Percentiles rank a stretch among this genome's conserved stretches.
Conservation (phyloP, 2,329 filamentous ascomycete genomes). For the Diaporthe eres region DNA sequence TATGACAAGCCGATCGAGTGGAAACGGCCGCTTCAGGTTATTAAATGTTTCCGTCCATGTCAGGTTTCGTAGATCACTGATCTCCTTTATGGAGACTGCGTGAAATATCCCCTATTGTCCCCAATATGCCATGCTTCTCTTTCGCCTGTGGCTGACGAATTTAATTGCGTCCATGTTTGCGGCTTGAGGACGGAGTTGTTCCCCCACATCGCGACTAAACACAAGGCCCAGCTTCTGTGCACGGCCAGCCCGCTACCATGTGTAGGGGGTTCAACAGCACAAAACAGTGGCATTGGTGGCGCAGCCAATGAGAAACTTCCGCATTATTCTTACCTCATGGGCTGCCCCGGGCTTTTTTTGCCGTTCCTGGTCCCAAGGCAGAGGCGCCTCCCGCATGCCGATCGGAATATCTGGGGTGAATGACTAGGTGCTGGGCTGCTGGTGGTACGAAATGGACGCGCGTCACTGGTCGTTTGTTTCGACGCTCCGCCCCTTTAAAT, state of each 20-base stretch:
- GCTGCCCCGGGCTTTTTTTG: background rate
- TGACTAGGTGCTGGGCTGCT: background rate
- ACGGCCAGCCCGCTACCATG: background rate
- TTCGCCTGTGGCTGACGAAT: conserved; percentile 3
- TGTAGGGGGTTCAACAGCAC: background rate
- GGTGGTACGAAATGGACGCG: conserved; percentile 13
- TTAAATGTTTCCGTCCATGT: background rate
- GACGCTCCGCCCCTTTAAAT: background rate
- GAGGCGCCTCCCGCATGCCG: conserved; percentile 5
- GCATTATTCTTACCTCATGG: background rate
- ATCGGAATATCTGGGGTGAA: conserved; percentile 10
- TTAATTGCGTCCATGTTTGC: conserved; percentile 12
- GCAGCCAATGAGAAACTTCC: conserved; percentile 7
- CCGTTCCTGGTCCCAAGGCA: background rate
- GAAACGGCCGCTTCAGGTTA: background rate
- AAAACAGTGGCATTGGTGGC: background rate
- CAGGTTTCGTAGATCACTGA: background rate
- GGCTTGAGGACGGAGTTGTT: background rate
- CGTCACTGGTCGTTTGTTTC: conserved; percentile 23
- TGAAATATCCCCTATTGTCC: background rate
- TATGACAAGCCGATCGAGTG: background rate
- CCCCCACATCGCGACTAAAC: conserved; percentile 6
- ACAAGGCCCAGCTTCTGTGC: background rate
- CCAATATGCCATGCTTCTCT: background rate
- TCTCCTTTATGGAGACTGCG: background rate